Percentiles rank a stretch among this genome's conserved stretches.
Conservation (phyloP, 805 yeast genomes). For the Hanseniaspora clermontiae region DNA sequence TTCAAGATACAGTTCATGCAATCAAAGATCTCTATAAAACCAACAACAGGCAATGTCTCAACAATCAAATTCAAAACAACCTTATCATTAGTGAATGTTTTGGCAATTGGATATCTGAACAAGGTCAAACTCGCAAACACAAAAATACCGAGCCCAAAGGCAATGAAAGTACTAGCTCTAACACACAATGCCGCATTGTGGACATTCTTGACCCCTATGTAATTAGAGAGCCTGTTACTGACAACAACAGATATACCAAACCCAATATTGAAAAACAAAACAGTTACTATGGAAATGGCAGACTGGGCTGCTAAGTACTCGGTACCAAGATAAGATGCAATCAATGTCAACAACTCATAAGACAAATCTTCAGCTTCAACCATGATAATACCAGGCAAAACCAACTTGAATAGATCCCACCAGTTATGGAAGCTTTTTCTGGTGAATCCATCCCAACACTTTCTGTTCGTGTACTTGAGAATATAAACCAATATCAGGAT, state of each 20-base stretch:
- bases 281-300: slow-evolving; percentile 52
- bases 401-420: slow-evolving; percentile 45
- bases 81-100: slow-evolving; percentile 47
- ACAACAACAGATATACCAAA: slow-evolving; percentile 62
- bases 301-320: slow-evolving; percentile 62
- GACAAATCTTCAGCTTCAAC: slow-evolving; percentile 68
- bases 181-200: slow-evolving; percentile 37
- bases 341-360: slow-evolving; percentile 57
- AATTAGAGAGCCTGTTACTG: slow-evolving; percentile 61
- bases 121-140: background rate
- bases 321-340: slow-evolving; percentile 60
- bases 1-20: slow-evolving; percentile 62
- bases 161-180: slow-evolving; percentile 32
- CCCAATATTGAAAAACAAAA: slow-evolving; percentile 59
- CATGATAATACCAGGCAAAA: slow-evolving; percentile 66
- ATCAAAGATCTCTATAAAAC: slow-evolving; percentile 59
- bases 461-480: slow-evolving; percentile 44
- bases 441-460: slow-evolving; percentile 59
- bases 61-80: slow-evolving; percentile 43
- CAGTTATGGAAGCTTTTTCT: slow-evolving; percentile 42
- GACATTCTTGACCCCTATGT: slow-evolving; percentile 46
- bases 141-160: slow-evolving; percentile 27
- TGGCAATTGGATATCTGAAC: slow-evolving; percentile 37
- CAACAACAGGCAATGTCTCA: slow-evolving; percentile 46
- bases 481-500: slow-evolving; percentile 44